phyloP scores from a whole-genome alignment of 345 rosid genomes.

The Rubroshorea leprosula region DNA sequence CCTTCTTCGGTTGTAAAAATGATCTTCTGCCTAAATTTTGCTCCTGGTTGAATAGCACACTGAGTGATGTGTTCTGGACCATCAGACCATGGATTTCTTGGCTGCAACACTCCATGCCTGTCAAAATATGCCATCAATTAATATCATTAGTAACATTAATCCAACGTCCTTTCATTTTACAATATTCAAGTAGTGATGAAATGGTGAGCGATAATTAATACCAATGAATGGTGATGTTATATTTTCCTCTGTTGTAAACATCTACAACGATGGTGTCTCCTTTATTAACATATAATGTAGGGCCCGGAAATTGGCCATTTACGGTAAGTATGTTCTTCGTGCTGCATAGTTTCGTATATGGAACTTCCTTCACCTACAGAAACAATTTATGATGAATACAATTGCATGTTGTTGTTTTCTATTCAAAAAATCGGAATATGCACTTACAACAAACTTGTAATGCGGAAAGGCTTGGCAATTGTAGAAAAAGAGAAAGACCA shows the following conservation, averaged over 20 bases:
- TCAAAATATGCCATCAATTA: no score
- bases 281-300: conserved; percentile 19
- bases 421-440: no score
- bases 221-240: conserved; percentile 29
- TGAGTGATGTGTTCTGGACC: conserved; percentile 35
- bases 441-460: no score
- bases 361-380: conserved; percentile 3
- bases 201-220: no score
- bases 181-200: no score
- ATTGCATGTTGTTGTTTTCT: no score
- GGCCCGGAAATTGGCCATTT: conserved; percentile 26
- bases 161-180: no score
- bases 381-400: no score
- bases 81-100: conserved; percentile 38
- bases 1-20: conserved; percentile 25
- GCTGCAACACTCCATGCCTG: conserved; percentile 37
- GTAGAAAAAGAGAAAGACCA: no score
- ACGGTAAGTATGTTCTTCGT: conserved; percentile 20
- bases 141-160: no score
- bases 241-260: conserved; percentile 19
- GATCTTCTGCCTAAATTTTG: conserved; percentile 17
- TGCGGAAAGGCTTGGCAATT: no score
- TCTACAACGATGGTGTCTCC: conserved; percentile 27
- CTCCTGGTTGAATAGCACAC: conserved; percentile 34
- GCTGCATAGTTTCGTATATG: conserved; percentile 12